phyloP scores from a whole-genome alignment of 2,329 filamentous ascomycete genomes.

The Ophiocordyceps polyrhachis-furcata region DNA sequence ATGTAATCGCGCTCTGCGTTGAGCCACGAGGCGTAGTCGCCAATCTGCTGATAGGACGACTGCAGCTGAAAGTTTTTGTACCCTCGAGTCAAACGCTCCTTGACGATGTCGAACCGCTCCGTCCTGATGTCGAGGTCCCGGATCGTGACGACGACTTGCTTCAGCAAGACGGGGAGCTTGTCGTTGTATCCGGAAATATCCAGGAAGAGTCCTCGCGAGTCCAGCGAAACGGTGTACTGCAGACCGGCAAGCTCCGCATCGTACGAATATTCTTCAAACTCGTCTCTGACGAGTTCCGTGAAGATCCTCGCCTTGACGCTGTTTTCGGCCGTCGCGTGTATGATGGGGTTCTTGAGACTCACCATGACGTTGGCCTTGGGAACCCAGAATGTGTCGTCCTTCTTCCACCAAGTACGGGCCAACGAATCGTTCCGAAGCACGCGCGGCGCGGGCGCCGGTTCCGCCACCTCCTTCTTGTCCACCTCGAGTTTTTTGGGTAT shows the following conservation, averaged over 20 bases:
- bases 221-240: slow-evolving; percentile 59
- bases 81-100: slow-evolving; percentile 59
- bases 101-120: slow-evolving; percentile 82
- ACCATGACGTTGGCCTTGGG: slow-evolving; percentile 80
- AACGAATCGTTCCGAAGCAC: slow-evolving; percentile 70
- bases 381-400: slow-evolving; percentile 97
- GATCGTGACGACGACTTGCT: slow-evolving; percentile 74
- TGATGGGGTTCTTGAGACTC: slow-evolving; percentile 59
- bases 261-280: slow-evolving; percentile 82
- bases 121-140: slow-evolving; percentile 65
- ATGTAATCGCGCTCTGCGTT: slow-evolving; percentile 59
- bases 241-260: slow-evolving; percentile 87
- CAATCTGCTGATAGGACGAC: slow-evolving; percentile 77
- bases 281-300: slow-evolving; percentile 72
- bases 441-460: slow-evolving; percentile 54
- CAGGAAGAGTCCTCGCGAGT: slow-evolving; percentile 56
- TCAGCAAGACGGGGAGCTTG: slow-evolving; percentile 76
- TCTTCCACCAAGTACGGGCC: slow-evolving; percentile 88
- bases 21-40: slow-evolving; percentile 66
- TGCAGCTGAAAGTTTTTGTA: slow-evolving; percentile 78
- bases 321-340: slow-evolving; percentile 62
- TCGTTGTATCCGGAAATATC: slow-evolving; percentile 87
- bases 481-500: slow-evolving; percentile 87
- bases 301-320: slow-evolving; percentile 64
- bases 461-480: slow-evolving; percentile 75